Evolutionary conservation across 768 basidiomycete species (phyloP), one percentile per base, ranked within the genome.

Genomic region (Rhizopogon roseolus): DNA sequence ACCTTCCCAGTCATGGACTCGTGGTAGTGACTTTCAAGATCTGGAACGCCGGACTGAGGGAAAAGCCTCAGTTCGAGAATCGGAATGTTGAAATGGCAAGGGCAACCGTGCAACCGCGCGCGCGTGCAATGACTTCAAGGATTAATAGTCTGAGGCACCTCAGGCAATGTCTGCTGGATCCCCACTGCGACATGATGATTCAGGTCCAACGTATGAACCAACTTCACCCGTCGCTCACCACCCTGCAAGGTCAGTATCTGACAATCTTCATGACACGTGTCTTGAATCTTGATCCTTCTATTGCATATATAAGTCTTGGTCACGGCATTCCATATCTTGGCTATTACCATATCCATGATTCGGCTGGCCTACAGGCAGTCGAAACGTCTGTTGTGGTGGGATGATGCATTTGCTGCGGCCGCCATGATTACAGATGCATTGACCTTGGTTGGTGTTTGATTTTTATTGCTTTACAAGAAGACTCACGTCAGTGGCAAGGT

Each of bases 311-410:
- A 32, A 22, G 41, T 25, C 41, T 4, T 22, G 13, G 22, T 41
- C 22, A 41, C 41, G 2, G 28, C 39, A 25, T 45, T 56, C 43
- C 54, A 56, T 38, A 38, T 34, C 19, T 29, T 38, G 14, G 32
- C 50, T 38, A 36, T 56, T 16, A 27, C 19, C 16, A 29, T 48
- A 38, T 39, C 54, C 11, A 32, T 17, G 39, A 52, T 43, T 32
- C 32, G 54, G 38, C 25, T 56, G 32, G 44, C 42, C 50, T 54
- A 54, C 19, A 36, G 50, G 27, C 17, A n/a, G 5, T 40, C 27
- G 41, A 56, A 51, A 27, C 43, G 28, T 29, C 50, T 41, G 11
- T 48, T 32, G 7, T 56, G 54, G 54, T 56, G 50, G 54, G 54
- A 56, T n/a, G 50, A 56, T 28, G 37, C 50, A 7, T 13, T 41